phyloP scores from a whole-genome alignment of 1,284 basidiomycete genomes.

The Tilletiopsis washingtonensis region DNA sequence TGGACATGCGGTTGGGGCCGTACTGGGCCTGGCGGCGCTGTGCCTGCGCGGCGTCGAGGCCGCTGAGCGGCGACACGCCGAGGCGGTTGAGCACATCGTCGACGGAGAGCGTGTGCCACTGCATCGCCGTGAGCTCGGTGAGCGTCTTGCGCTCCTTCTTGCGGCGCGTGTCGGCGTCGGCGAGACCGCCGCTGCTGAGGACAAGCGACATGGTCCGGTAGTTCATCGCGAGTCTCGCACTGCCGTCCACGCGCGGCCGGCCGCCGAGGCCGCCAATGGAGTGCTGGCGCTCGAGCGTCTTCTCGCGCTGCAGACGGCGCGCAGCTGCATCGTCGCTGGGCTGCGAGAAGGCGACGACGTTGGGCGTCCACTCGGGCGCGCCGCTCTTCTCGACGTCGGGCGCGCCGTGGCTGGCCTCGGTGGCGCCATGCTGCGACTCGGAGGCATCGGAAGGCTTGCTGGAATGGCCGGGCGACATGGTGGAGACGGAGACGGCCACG shows the following conservation, averaged over 20 bases:
- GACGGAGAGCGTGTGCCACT: slow-evolving; percentile 55
- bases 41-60: slow-evolving; percentile 55
- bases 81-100: slow-evolving; percentile 55
- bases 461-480: too few species aligned
- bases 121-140: slow-evolving; percentile 49
- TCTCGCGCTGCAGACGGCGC: neutral
- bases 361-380: neutral
- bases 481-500: too few species aligned
- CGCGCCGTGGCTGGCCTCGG: too few species aligned
- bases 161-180: slow-evolving; percentile 5
- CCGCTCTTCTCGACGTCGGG: too few species aligned
- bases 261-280: slow-evolving; percentile 1
- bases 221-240: slow-evolving; percentile 15
- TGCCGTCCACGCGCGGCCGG: slow-evolving; percentile 10
- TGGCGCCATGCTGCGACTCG: too few species aligned
- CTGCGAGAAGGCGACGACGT: neutral
- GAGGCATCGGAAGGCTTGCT: too few species aligned
- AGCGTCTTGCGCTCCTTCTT: neutral
- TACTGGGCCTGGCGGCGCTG: slow-evolving; percentile 51
- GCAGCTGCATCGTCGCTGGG: neutral
- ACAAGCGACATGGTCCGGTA: slow-evolving; percentile 36
- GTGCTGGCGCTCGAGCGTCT: slow-evolving; percentile 1
- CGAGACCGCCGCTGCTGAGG: slow-evolving; percentile 22
- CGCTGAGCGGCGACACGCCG: slow-evolving; percentile 36
- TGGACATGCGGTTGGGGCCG: slow-evolving; percentile 53